These are phyloP conservation scores for Hymenotorrendiella dingleyae DNA, from an alignment of 2,329 filamentous ascomycete species.

Conservation along the genomic window DNA sequence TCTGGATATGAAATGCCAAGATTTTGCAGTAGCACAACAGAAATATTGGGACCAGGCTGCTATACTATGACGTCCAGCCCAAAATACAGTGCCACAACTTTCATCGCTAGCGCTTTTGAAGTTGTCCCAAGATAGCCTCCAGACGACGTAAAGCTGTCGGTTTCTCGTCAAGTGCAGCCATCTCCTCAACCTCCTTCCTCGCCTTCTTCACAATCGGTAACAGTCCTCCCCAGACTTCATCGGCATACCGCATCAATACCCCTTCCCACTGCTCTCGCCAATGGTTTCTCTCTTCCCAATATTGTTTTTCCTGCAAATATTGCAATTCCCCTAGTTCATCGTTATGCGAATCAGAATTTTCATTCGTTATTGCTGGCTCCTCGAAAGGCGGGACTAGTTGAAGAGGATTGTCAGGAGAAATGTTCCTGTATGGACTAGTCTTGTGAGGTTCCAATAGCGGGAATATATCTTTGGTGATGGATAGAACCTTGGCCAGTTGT, in stretches of 20 bases:
- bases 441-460: conserved; percentile 16
- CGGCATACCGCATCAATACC: conserved; percentile 51
- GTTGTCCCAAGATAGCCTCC: conserved; percentile 21
- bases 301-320: no score
- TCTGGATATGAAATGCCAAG: no score
- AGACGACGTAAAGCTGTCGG: conserved; percentile 19
- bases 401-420: conserved; percentile 17
- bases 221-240: conserved; percentile 65
- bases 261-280: conserved; percentile 52
- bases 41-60: no score
- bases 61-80: no score
- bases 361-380: background rate
- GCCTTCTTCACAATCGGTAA: conserved; percentile 51
- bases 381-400: conserved; percentile 19
- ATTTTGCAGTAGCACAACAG: no score
- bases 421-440: conserved; percentile 5
- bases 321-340: no score
- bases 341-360: background rate
- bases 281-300: conserved; percentile 22
- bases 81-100: no score
- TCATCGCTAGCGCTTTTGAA: no score
- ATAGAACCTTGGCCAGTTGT: conserved; percentile 21
- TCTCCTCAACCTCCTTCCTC: conserved; percentile 45
- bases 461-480: conserved; percentile 23
- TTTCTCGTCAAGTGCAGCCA: background rate